A percentile compares a stretch with the other conserved stretches of the same genome.
These are phyloP conservation scores for Alternaria triticimaculans DNA, from an alignment of 2,329 filamentous ascomycete genomes.

Conservation along the genomic window DNA sequence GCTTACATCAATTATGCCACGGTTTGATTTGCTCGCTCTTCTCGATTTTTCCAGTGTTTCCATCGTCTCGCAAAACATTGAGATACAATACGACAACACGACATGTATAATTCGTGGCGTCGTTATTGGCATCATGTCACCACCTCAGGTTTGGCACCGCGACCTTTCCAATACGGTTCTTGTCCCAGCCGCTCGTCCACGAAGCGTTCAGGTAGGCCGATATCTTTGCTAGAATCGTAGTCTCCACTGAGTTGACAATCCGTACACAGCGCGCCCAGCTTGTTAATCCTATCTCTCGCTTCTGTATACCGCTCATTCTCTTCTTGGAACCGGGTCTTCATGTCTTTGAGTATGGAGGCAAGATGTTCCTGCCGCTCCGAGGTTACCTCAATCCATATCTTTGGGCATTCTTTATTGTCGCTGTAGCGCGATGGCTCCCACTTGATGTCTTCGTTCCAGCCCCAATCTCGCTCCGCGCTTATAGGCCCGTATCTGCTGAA, in stretches of 20 bases:
- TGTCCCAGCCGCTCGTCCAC: background rate
- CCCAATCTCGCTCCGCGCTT: background rate
- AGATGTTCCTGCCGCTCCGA: background rate
- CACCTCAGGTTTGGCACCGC: background rate
- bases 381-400: background rate
- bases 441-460: background rate
- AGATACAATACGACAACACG: background rate
- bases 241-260: background rate
- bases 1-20: background rate
- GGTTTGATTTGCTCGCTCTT: background rate
- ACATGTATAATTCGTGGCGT: background rate
- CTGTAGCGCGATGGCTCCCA: background rate
- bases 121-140: background rate
- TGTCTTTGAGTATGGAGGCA: background rate
- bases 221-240: background rate
- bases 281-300: background rate
- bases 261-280: background rate
- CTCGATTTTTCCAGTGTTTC: background rate
- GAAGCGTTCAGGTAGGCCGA: background rate
- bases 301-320: background rate
- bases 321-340: background rate
- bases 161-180: background rate
- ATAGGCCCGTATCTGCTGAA: background rate
- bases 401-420: background rate
- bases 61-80: background rate